Conservation (phyloP, 805 yeast genomes). For the Cyberlindnera nakhonratchasimensis region DNA sequence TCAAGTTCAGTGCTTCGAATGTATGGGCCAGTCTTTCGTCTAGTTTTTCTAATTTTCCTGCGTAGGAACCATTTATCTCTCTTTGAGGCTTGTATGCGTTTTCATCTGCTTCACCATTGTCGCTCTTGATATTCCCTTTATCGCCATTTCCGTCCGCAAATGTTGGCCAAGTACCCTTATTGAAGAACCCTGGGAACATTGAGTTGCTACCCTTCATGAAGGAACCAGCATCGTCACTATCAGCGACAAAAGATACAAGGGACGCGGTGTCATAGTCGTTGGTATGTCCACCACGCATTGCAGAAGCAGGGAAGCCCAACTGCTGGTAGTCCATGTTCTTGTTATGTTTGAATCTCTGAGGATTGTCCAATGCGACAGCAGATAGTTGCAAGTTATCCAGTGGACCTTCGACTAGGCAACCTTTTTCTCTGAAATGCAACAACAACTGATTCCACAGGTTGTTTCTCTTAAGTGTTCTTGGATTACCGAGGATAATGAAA, state of each 20-base stretch:
- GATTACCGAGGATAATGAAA: conserved; percentile 77
- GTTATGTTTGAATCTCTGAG: conserved; percentile 18
- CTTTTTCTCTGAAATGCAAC: conserved; percentile 74
- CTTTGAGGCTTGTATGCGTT: conserved; percentile 17
- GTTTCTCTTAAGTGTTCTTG: conserved; percentile 67
- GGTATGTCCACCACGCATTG: conserved; percentile 18
- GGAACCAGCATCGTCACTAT: conserved; percentile 19
- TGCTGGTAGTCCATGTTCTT: conserved; percentile 10
- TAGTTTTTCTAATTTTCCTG: conserved; percentile 30
- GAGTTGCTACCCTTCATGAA: conserved; percentile 9
- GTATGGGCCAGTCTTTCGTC: conserved; percentile 16
- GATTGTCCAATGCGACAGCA: conserved; percentile 48
- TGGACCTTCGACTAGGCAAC: conserved; percentile 88
- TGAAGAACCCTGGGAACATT: conserved; percentile 21
- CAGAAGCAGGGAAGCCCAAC: conserved; percentile 10
- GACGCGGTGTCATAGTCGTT: conserved; percentile 37
- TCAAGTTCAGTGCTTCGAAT: conserved; percentile 14
- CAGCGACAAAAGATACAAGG: conserved; percentile 36
- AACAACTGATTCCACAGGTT: conserved; percentile 75
- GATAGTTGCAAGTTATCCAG: conserved; percentile 75
- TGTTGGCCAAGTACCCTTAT: conserved; percentile 25
- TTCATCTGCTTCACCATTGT: conserved; percentile 2
- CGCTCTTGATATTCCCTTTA: too few species aligned
- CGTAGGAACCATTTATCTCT: conserved; percentile 34
- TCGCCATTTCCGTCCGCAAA: conserved; percentile 21